phyloP scores from a whole-genome alignment of 2,329 filamentous ascomycete genomes.

The Clonostachys solani region DNA sequence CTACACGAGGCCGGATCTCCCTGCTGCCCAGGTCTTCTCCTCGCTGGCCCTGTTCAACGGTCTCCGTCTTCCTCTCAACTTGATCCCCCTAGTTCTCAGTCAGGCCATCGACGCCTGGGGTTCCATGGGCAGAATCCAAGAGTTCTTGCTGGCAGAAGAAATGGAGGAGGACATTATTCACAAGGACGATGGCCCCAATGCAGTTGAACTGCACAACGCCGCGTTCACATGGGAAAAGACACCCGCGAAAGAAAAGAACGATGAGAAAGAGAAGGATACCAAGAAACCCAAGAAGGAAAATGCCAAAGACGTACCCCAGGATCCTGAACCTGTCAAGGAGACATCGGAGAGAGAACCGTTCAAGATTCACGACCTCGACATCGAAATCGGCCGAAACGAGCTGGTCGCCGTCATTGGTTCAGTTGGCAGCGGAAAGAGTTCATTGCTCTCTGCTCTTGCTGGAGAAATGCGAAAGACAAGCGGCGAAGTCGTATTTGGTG shows the following conservation, averaged over 20 bases:
- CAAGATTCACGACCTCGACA: slow-evolving; percentile 63
- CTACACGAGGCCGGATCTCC: slow-evolving; percentile 60
- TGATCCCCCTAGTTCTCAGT: slow-evolving; percentile 83
- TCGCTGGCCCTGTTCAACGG: slow-evolving; percentile 92
- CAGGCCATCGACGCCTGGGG: slow-evolving; percentile 88
- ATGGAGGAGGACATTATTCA: slow-evolving; percentile 63
- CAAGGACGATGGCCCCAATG: slow-evolving; percentile 55
- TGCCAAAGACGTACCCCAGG: slow-evolving; percentile 19
- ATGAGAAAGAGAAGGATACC: slow-evolving; percentile 29
- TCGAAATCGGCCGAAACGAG: slow-evolving; percentile 69
- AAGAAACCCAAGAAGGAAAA: slow-evolving; percentile 10
- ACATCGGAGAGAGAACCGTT: slow-evolving; percentile 58
- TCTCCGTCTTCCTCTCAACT: slow-evolving; percentile 82
- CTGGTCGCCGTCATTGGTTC: slow-evolving; percentile 80
- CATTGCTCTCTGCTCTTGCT: slow-evolving; percentile 80
- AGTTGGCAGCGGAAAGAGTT: slow-evolving; percentile 90
- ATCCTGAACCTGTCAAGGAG: slow-evolving; percentile 10
- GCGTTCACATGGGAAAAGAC: slow-evolving; percentile 82
- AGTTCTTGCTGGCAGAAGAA: slow-evolving; percentile 85
- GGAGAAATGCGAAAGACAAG: slow-evolving; percentile 88
- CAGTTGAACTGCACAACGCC: slow-evolving; percentile 67
- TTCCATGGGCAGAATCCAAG: slow-evolving; percentile 79
- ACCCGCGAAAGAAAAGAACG: slow-evolving; percentile 41
- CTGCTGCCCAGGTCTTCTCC: slow-evolving; percentile 81
- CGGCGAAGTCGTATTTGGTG: slow-evolving; percentile 72